Evolutionary conservation across 768 basidiomycete genomes (phyloP).

Genomic region (Paxillus involutus): DNA sequence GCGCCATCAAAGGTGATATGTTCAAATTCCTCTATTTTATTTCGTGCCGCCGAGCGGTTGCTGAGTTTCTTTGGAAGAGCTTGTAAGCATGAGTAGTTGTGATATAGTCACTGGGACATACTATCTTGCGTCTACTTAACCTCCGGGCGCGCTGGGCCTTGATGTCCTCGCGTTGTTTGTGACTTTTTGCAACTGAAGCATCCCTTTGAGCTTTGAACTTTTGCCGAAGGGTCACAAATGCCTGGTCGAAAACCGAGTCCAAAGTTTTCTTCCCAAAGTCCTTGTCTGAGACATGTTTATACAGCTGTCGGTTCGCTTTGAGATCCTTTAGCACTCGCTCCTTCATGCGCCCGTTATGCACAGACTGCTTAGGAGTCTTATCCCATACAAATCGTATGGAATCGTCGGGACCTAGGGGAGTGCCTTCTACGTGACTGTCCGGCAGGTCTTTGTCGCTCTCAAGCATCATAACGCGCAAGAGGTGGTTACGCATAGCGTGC

Average conservation of each 20-base stretch:
- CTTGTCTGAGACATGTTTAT: slow-evolving; percentile 62
- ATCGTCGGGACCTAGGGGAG: slow-evolving; percentile 41
- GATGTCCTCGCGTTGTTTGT: slow-evolving; percentile 54
- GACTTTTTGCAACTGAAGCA: slow-evolving; percentile 37
- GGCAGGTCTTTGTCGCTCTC: slow-evolving; percentile 59
- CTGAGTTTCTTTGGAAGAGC: slow-evolving; percentile 56
- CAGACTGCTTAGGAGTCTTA: slow-evolving; percentile 72
- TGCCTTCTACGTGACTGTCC: slow-evolving; percentile 58
- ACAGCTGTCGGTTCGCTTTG: slow-evolving; percentile 51
- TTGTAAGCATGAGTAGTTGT: slow-evolving; percentile 2
- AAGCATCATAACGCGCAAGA: slow-evolving; percentile 59
- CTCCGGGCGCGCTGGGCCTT: slow-evolving; percentile 67
- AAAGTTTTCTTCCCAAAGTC: slow-evolving; percentile 64
- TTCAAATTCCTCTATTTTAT: slow-evolving; percentile 51
- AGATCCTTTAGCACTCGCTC: slow-evolving; percentile 59
- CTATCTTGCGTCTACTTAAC: slow-evolving; percentile 59
- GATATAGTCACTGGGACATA: slow-evolving; percentile 33
- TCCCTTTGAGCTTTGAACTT: slow-evolving; percentile 67
- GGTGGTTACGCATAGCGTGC: slow-evolving; percentile 71
- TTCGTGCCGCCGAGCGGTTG: slow-evolving; percentile 60
- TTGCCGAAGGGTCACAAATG: slow-evolving; percentile 64
- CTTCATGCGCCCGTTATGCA: slow-evolving; percentile 75
- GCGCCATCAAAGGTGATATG: slow-evolving; percentile 71
- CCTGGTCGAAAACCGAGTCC: slow-evolving; percentile 68
- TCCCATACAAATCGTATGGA: slow-evolving; percentile 79